Evolutionary conservation across 2,329 filamentous ascomycete species (phyloP).

Genomic region (Colletotrichum cereale): DNA sequence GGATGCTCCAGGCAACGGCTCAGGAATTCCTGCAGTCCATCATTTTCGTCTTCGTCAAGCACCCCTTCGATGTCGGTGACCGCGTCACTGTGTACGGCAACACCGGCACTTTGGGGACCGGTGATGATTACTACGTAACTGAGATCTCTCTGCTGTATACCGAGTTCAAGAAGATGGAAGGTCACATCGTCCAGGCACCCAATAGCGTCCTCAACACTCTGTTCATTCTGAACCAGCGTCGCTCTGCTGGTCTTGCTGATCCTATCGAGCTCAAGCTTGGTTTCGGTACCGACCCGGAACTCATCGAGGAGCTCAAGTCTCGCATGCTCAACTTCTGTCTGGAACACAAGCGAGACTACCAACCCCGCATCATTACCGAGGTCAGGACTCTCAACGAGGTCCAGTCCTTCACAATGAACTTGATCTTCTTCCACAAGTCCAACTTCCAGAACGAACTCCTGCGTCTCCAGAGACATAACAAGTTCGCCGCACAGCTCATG

Average conservation of each 20-base stretch:
- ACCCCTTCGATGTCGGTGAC: conserved; percentile 96
- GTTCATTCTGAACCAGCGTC: conserved; percentile 94
- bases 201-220: conserved; percentile 94
- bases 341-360: conserved; percentile 90
- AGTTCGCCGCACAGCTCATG: conserved; percentile 94
- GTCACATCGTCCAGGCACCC: conserved; percentile 93
- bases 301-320: conserved; percentile 85
- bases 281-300: conserved; percentile 85
- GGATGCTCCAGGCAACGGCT: conserved; percentile 92
- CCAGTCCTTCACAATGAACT: conserved; percentile 87
- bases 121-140: conserved; percentile 96
- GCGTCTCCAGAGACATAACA: conserved; percentile 90
- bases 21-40: conserved; percentile 95
- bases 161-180: conserved; percentile 99
- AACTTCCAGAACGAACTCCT: conserved; percentile 97
- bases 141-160: conserved; percentile 94
- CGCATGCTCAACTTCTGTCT: conserved; percentile 86
- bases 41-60: conserved; percentile 97
- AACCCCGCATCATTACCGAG: conserved; percentile 87
- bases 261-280: conserved; percentile 86
- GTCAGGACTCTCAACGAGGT: conserved; percentile 84
- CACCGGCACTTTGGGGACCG: conserved; percentile 80
- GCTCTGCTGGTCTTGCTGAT: conserved; percentile 89
- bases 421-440: conserved; percentile 97
- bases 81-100: conserved; percentile 93